A percentile compares a stretch with the other conserved stretches of the same genome.
Evolutionary conservation across 805 yeast species (phyloP).

Genomic region (Nakazawaea molendinolei): DNA sequence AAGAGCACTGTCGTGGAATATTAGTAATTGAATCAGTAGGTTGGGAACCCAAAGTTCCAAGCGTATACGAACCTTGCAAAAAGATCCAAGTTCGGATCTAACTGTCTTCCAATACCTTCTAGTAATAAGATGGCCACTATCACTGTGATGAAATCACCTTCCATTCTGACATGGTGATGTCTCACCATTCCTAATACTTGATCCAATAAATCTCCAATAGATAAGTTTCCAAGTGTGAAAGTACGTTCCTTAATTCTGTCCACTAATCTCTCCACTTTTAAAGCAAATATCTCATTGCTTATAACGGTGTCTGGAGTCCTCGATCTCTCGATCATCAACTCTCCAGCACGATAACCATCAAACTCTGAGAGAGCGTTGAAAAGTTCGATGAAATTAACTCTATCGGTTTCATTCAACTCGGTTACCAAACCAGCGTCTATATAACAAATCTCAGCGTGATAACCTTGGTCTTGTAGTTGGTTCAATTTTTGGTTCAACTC

Average conservation of each 20-base stretch:
- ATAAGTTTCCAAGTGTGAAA: slow-evolving; percentile 84
- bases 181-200: slow-evolving; percentile 89
- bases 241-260: slow-evolving; percentile 78
- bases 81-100: slow-evolving; percentile 88
- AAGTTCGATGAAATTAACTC: slow-evolving; percentile 81
- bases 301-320: slow-evolving; percentile 91
- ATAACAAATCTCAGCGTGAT: slow-evolving; percentile 80
- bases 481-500: slow-evolving; percentile 43
- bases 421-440: slow-evolving; percentile 94
- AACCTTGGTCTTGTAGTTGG: slow-evolving; percentile 46
- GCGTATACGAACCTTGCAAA: slow-evolving; percentile 89
- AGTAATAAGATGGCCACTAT: slow-evolving; percentile 86
- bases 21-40: slow-evolving; percentile 12
- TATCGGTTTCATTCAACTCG: slow-evolving; percentile 68
- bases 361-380: slow-evolving; percentile 85
- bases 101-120: slow-evolving; percentile 93
- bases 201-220: slow-evolving; percentile 85
- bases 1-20: slow-evolving; percentile 46
- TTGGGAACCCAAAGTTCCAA: slow-evolving; percentile 30
- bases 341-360: slow-evolving; percentile 94
- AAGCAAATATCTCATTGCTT: slow-evolving; percentile 77
- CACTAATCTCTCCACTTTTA: slow-evolving; percentile 81
- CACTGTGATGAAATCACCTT: slow-evolving; percentile 92
- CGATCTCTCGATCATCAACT: slow-evolving; percentile 90
- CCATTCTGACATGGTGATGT: slow-evolving; percentile 93